Base-by-base conservation (phyloP, 2,329 filamentous ascomycete genomes). In the Fusarium pseudocircinatum region DNA sequence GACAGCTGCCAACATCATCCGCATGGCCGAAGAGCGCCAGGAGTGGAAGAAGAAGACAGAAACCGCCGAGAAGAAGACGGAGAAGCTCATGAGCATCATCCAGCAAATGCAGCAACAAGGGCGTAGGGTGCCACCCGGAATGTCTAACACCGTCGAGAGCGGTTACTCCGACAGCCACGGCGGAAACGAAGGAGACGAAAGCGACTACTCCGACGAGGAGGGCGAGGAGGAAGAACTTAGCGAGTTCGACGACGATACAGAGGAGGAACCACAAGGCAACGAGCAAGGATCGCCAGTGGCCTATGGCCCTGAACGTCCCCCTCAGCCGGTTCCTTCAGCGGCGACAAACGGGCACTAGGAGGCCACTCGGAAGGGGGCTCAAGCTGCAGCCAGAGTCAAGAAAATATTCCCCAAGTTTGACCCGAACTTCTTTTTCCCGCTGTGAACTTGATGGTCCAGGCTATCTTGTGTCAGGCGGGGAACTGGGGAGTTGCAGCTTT, bases 91-190 rank as follows among this genome's bases (percentile, higher is more conserved):
- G 83, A 95, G 94, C 80, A 93, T 98, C 78, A 97, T 97, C 83
- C 93, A 96, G 71, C 94, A 95, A 78, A 97, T 98, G 94, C 96
- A 98, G 82, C 93, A 94, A 74, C 95, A 98, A 79, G 95, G 96
- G 22, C 91, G 96, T 68, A 94, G 94, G 62, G 89, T 91, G 60
- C 87, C 89, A 8, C 89, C 93, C 66, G 91, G 90, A 65, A 86
- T 89, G 84, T 88, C 85, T 63, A 87, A 85, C 72, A 89, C 88
- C 73, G 85, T 89, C 73, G 91, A 90, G 81, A 89, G 79, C 79
- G 86, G 81, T 82, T 91, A 92, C 74, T 87, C 89, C 36, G 87
- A 87, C 75, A 84, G 81, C 67, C 83, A 85, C 69, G 84, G 84
- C 47, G 84, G 85, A 57, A 77, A 73, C 40, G 88, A 89, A 56